phyloP scores from a whole-genome alignment of 176 grass and related monocot species.

The Eragrostis nindensis region DNA sequence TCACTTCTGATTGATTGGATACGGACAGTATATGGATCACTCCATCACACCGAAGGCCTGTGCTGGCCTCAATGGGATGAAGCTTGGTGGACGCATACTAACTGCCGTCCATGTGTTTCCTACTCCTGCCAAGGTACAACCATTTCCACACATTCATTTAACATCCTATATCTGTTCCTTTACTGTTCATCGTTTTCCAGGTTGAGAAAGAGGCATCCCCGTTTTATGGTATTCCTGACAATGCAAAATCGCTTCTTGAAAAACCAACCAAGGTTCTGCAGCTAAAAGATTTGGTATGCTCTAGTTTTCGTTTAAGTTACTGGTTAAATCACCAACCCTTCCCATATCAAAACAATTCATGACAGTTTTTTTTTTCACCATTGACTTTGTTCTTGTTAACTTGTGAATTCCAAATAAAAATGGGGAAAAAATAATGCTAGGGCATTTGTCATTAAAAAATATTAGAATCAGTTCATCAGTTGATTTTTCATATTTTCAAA shows the following conservation, averaged over 20 bases:
- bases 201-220: constrained; percentile 45
- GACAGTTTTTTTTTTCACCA: constrained; percentile 6
- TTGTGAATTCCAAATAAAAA: constrained; percentile 16
- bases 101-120: constrained; percentile 73
- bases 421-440: neutral
- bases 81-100: constrained; percentile 69
- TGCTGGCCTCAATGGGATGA: constrained; percentile 95
- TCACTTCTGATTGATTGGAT: constrained; percentile 45
- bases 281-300: constrained; percentile 84
- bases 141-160: constrained; percentile 37
- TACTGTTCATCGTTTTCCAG: constrained; percentile 47
- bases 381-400: neutral
- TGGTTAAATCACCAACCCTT: neutral
- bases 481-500: constrained; percentile 30
- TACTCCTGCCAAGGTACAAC: constrained; percentile 54
- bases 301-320: constrained; percentile 28
- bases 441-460: constrained; percentile 13
- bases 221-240: constrained; percentile 81
- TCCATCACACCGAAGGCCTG: constrained; percentile 85
- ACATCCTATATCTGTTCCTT: constrained; percentile 32
- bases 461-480: neutral
- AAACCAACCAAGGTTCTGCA: constrained; percentile 78
- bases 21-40: constrained; percentile 74
- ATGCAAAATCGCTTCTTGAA: constrained; percentile 71
- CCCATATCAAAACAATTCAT: constrained; percentile 23